Percentiles rank a stretch among this genome's conserved stretches.
phyloP scores from a whole-genome alignment of 768 basidiomycete species.

The Trametes sanguinea region DNA sequence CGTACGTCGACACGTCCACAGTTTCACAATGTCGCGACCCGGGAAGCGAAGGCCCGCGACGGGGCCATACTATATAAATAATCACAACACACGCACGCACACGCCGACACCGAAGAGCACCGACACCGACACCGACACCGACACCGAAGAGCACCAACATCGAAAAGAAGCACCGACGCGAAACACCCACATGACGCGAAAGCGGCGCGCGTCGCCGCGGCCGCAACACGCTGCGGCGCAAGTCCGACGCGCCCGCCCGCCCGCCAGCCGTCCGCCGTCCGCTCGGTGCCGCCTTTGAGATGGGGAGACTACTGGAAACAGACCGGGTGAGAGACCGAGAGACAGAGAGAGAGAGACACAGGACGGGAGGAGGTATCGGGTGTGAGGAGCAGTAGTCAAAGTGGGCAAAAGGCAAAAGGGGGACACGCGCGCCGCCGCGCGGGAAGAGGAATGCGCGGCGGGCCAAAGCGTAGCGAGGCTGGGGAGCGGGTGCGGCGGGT shows the following conservation, averaged over 20 bases:
- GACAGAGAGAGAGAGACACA: too few species aligned
- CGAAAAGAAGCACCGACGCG: background rate
- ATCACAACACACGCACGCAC: conserved; percentile 13
- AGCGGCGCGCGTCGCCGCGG: conserved; percentile 11
- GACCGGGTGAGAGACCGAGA: background rate
- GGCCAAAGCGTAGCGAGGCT: background rate
- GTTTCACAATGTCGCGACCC: too few species aligned
- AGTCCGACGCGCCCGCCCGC: too few species aligned
- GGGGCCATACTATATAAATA: conserved; percentile 17
- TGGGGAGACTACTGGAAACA: background rate
- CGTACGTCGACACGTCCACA: too few species aligned
- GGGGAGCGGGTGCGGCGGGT: background rate
- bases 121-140: conserved; percentile 2
- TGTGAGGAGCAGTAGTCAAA: too few species aligned
- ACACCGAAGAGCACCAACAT: background rate
- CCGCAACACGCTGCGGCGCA: conserved; percentile 20
- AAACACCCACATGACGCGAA: background rate
- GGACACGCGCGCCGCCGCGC: conserved; percentile 1
- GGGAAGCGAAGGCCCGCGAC: too few species aligned
- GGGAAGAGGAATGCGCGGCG: background rate
- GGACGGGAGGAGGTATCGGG: too few species aligned
- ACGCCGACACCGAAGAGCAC: too few species aligned
- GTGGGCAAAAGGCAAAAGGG: background rate
- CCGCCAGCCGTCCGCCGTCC: too few species aligned
- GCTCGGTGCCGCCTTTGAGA: too few species aligned